Conservation (phyloP, 495 filamentous ascomycete genomes). For the Articulospora tetracladia region DNA sequence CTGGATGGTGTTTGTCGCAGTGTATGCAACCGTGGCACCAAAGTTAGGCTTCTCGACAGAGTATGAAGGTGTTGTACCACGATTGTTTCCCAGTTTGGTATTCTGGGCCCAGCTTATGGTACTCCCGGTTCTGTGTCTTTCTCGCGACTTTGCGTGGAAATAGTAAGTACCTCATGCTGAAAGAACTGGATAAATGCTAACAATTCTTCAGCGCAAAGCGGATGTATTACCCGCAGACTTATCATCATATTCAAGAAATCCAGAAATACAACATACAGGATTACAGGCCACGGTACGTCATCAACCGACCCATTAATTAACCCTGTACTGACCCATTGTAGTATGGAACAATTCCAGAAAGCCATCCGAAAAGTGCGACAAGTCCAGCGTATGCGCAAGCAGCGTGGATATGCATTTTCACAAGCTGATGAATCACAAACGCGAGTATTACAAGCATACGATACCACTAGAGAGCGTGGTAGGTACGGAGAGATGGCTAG, state of each 20-base stretch:
- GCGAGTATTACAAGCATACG: conserved; percentile 90
- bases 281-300: conserved; percentile 76
- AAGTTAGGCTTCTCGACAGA: conserved; percentile 79
- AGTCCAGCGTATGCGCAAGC: conserved; percentile 98
- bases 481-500: conserved; percentile 97
- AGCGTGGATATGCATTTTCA: conserved; percentile 97
- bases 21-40: conserved; percentile 88
- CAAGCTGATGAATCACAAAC: conserved; percentile 96
- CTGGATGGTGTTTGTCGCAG: conserved; percentile 86
- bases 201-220: conserved; percentile 64
- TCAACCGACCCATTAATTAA: conserved; percentile 3
- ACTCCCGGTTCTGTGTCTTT: conserved; percentile 78
- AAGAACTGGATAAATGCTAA: conserved; percentile 7
- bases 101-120: conserved; percentile 88
- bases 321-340: conserved; percentile 26
- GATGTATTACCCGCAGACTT: conserved; percentile 93
- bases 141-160: conserved; percentile 80
- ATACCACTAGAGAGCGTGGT: conserved; percentile 89
- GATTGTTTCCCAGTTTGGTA: conserved; percentile 73
- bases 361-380: conserved; percentile 97
- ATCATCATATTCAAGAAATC: conserved; percentile 99
- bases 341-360: conserved; percentile 99
- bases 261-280: conserved; percentile 99
- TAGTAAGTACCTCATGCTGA: conserved; percentile 37
- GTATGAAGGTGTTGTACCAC: conserved; percentile 77